phyloP scores from a whole-genome alignment of 257 asterid species.

The Coffea eugenioides region DNA sequence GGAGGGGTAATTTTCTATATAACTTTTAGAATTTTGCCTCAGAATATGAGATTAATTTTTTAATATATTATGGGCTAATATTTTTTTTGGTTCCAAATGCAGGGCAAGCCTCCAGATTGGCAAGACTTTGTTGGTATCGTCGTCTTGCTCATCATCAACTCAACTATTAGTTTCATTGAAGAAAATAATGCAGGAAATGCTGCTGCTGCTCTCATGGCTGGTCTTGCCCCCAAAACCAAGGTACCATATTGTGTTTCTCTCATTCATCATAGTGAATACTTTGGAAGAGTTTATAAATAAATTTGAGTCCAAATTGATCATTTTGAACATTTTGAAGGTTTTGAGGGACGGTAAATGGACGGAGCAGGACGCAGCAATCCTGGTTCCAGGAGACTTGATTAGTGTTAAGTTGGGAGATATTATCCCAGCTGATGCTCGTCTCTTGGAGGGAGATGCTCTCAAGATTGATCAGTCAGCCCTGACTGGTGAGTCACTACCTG shows the following conservation, averaged over 20 bases:
- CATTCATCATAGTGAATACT: neutral
- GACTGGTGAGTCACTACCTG: conserved; percentile 89
- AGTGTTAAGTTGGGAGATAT: conserved; percentile 90
- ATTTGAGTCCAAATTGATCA: neutral
- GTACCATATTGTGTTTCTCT: conserved; percentile 16
- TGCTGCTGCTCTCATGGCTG: conserved; percentile 93
- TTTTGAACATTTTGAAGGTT: conserved; percentile 32
- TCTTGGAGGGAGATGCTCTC: conserved; percentile 83
- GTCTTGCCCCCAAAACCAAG: conserved; percentile 92
- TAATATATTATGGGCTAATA: neutral
- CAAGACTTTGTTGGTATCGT: conserved; percentile 73
- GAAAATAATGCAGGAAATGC: conserved; percentile 90
- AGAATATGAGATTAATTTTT: neutral
- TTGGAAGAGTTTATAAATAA: neutral
- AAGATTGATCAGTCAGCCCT: conserved; percentile 88
- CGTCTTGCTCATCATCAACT: conserved; percentile 69
- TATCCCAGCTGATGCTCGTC: conserved; percentile 92
- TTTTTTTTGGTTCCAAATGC: neutral
- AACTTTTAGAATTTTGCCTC: neutral
- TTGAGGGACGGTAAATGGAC: conserved; percentile 87
- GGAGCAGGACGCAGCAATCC: conserved; percentile 77
- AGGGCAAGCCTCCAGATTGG: conserved; percentile 86
- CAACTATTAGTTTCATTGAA: conserved; percentile 79
- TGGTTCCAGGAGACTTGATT: conserved; percentile 88
- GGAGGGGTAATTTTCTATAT: conserved; percentile 55